Percentiles rank a stretch among this genome's conserved stretches.
phyloP scores from a whole-genome alignment of 345 rosid species.

The Sisymbrium altissimum region DNA sequence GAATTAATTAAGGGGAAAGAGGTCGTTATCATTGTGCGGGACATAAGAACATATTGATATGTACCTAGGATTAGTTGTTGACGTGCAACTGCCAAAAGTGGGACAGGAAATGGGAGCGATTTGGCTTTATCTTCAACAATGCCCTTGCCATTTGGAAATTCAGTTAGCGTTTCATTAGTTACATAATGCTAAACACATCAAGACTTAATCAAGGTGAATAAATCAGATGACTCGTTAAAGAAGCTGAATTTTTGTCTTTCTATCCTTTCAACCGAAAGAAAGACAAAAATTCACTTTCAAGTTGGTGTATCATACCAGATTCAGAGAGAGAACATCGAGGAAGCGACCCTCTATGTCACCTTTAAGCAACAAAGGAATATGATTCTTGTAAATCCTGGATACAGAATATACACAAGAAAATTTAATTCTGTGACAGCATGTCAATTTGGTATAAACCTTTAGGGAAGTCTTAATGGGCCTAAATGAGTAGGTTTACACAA shows the following conservation, averaged over 20 bases:
- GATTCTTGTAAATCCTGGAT: conserved; percentile 79
- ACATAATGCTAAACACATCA: conserved; percentile 17
- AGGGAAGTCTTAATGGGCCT: not conserved
- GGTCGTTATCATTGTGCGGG: not conserved
- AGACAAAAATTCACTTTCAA: not conserved
- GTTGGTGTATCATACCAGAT: conserved; percentile 50
- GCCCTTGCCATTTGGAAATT: conserved; percentile 49
- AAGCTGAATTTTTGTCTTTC: no score
- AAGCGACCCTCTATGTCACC: conserved; percentile 45
- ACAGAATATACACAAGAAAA: conserved; percentile 3
- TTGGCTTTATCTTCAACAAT: conserved; percentile 66
- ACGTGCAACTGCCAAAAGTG: conserved; percentile 72
- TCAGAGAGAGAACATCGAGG: conserved; percentile 51
- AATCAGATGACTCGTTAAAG: no score
- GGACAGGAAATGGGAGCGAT: conserved; percentile 70
- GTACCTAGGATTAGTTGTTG: conserved; percentile 82
- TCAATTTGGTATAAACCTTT: not conserved
- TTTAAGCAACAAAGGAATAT: conserved; percentile 54
- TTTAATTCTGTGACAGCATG: not conserved
- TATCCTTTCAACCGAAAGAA: no score
- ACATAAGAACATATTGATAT: not conserved
- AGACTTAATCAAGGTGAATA: not conserved
- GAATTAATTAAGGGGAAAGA: not conserved
- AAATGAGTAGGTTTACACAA: not conserved
- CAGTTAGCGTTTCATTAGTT: conserved; percentile 30